These are phyloP conservation scores for Cornus florida DNA, from an alignment of 148 eudicot species.

Conservation along the genomic window DNA sequence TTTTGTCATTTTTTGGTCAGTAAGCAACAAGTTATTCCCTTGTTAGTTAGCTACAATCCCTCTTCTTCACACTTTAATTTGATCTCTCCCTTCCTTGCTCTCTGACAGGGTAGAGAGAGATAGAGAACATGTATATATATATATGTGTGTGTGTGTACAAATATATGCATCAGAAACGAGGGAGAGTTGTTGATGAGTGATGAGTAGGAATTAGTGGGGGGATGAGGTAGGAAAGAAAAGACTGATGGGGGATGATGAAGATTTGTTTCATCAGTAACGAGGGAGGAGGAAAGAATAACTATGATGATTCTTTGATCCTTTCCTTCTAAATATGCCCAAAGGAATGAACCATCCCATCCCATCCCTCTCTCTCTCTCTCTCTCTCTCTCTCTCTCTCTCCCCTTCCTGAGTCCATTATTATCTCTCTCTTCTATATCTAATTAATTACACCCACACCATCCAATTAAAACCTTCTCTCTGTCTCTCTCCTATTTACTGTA, in stretches of 20 bases:
- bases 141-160: too few species aligned
- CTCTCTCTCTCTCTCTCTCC: too few species aligned
- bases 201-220: not conserved
- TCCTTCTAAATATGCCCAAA: constrained; percentile 4
- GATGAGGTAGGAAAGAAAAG: constrained; percentile 9
- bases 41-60: not conserved
- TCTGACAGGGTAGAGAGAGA: not conserved
- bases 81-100: too few species aligned
- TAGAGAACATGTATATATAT: not conserved
- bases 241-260: not conserved
- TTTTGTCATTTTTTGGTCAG: constrained; percentile 1
- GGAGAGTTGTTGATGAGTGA: not conserved
- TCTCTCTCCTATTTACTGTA: constrained; percentile 21
- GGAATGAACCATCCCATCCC: constrained; percentile 19
- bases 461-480: constrained; percentile 10
- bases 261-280: constrained; percentile 18
- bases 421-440: not conserved
- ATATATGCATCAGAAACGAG: not conserved
- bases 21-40: not conserved
- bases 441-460: not conserved
- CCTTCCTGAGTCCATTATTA: not conserved
- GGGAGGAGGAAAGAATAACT: constrained; percentile 14
- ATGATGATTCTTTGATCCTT: constrained; percentile 18
- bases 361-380: not conserved
- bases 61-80: not conserved